Base-by-base conservation (phyloP, 2,329 filamentous ascomycete species). In the Corinectria fuckeliana region DNA sequence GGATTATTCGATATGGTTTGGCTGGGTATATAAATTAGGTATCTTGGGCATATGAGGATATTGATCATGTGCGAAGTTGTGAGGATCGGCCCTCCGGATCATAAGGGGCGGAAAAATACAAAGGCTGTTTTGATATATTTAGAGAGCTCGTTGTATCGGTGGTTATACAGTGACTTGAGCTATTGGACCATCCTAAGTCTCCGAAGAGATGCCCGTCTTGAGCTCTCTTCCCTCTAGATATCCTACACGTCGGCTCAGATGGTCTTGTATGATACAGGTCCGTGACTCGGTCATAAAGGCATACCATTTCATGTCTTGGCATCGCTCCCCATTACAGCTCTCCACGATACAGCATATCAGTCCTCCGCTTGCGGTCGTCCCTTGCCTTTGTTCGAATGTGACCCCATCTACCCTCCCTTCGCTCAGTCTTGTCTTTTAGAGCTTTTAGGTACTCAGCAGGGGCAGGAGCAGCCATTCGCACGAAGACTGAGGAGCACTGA, bases 381-480 rank as follows among this genome's bases (percentile, higher is more conserved):
- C 81, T 76, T 11, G 87, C 87, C 70, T 81, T 78, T 26, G 75
- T 75, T 73, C 81, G 80, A 61, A 80, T 81, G 18, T 83, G 80
- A 10, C 87, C 86, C 86, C 86, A 89, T 50, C 81, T 74, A n/a
- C 77, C 76, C 76, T 81, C 80, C 58, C 82, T 78, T 32, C 78
- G 77, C 57, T 83, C 81, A 61, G 80, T 61, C 72, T 80, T 79
- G 56, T 72, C 76, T 69, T 74, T 73, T 54, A 85, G 74, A 64
- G 73, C 77, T 54, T 79, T 72, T 61, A 77, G 75, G 75, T 88
- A 82, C 68, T 81, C 80, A 5, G 66, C 60, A 32, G 79, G 75
- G 20, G 84, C 78, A 54, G 81, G 77, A 70, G 81, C 82, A 69
- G 82, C 85, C 75, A 87, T 85, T 72, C 83, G 81, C 58, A 89